Evolutionary conservation across 129 eudicot species (phyloP).

Genomic region (Oenanthe sinensis): DNA sequence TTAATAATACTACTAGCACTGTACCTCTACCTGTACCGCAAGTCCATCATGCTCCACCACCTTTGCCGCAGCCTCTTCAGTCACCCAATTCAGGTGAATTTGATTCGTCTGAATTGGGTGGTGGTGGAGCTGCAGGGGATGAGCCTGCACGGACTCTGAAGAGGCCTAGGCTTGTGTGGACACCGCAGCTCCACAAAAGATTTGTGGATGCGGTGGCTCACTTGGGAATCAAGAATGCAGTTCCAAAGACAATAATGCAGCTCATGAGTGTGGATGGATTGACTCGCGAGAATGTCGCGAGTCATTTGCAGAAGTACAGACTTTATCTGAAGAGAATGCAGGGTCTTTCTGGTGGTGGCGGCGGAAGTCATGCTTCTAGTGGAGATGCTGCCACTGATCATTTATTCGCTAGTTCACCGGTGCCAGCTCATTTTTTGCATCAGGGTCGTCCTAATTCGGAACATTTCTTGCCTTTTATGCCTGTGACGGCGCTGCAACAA

Average conservation of each 20-base stretch:
- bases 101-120: conserved; percentile 55
- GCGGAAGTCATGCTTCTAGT: conserved; percentile 14
- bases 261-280: conserved; percentile 94
- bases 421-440: conserved; percentile 80
- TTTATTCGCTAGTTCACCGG: conserved; percentile 86
- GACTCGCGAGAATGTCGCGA: conserved; percentile 88
- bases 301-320: conserved; percentile 83
- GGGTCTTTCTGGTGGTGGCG: conserved; percentile 42
- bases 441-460: conserved; percentile 45
- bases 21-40: background rate
- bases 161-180: conserved; percentile 95
- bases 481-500: conserved; percentile 34
- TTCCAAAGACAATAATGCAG: conserved; percentile 96
- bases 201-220: conserved; percentile 96
- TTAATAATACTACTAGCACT: background rate
- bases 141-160: conserved; percentile 91
- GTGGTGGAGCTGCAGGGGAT: conserved; percentile 35
- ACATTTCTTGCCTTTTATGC: conserved; percentile 54
- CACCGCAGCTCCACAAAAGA: conserved; percentile 90
- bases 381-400: conserved; percentile 73
- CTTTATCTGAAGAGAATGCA: conserved; percentile 94
- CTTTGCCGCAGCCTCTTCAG: conserved; percentile 20
- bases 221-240: conserved; percentile 85
- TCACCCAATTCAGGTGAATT: conserved; percentile 51
- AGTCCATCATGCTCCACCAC: conserved; percentile 8